phyloP scores from a whole-genome alignment of 1,284 basidiomycete genomes.

The Pseudozyma sp. region DNA sequence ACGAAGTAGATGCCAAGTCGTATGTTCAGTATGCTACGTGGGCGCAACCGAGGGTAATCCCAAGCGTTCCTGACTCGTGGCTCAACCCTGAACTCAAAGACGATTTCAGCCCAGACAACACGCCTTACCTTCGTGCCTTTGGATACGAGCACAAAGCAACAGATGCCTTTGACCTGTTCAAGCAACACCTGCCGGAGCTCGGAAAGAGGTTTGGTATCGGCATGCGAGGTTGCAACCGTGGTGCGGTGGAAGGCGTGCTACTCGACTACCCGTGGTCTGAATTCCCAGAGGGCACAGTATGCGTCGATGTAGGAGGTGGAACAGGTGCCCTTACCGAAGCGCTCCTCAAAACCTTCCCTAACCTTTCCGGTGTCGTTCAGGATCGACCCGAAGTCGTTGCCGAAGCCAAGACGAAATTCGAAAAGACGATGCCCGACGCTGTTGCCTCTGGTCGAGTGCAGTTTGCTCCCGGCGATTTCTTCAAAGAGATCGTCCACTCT shows the following conservation, averaged over 20 bases:
- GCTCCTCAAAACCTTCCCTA: constrained; percentile 11
- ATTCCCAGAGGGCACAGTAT: constrained; percentile 12
- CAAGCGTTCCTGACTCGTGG: constrained; percentile 19
- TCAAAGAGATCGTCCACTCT: constrained; percentile 15
- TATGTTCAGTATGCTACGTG: constrained; percentile 27
- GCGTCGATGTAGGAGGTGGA: constrained; percentile 38
- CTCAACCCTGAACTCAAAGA: constrained; percentile 11
- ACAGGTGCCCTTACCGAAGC: constrained; percentile 15
- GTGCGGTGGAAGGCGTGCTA: constrained; percentile 13
- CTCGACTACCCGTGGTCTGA: constrained; percentile 34
- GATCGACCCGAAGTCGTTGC: constrained; percentile 24
- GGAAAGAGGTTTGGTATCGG: constrained; percentile 11
- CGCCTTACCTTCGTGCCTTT: constrained; percentile 20
- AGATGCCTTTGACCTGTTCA: constrained; percentile 11
- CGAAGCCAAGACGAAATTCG: constrained; percentile 24
- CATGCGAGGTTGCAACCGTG: constrained; percentile 26
- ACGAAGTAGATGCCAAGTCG: constrained; percentile 24
- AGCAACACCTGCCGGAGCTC: constrained; percentile 10
- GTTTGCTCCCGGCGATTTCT: constrained; percentile 26
- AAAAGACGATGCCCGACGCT: constrained; percentile 27
- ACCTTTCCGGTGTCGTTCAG: constrained; percentile 25
- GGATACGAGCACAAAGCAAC: constrained; percentile 12
- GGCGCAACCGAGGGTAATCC: constrained; percentile 8
- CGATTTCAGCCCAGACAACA: constrained; percentile 14
- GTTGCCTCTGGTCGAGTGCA: constrained; percentile 25